phyloP scores from a whole-genome alignment of 2,329 filamentous ascomycete genomes.

The Diaporthe citrichinensis region DNA sequence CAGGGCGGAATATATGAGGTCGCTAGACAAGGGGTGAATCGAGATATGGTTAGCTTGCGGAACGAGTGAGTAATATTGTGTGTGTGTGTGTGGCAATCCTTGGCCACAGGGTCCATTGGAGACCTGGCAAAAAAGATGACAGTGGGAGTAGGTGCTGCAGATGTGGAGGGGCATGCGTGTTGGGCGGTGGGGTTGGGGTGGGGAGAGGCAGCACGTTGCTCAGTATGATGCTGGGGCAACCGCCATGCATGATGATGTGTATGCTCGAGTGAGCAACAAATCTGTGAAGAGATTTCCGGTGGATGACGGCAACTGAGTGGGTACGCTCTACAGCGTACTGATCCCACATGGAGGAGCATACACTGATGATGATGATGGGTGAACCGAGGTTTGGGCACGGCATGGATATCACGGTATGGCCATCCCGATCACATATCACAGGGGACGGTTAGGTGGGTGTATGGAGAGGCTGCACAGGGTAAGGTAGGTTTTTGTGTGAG shows the following conservation, averaged over 20 bases:
- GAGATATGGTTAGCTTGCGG: neutral
- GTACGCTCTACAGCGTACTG: neutral
- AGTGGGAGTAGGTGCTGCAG: neutral
- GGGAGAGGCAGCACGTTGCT: neutral
- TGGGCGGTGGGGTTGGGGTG: neutral
- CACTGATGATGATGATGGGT: neutral
- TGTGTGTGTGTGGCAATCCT: neutral
- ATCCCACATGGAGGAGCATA: neutral
- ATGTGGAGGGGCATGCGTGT: neutral
- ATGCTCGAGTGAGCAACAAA: neutral
- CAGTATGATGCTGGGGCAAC: neutral
- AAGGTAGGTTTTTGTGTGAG: neutral
- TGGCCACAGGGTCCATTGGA: neutral
- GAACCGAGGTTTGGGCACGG: neutral
- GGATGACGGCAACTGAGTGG: neutral
- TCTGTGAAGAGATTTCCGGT: neutral
- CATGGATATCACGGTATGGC: conserved; percentile 37
- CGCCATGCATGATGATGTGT: neutral
- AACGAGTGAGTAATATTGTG: neutral
- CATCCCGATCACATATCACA: conserved; percentile 37
- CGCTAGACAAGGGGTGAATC: neutral
- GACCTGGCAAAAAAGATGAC: neutral
- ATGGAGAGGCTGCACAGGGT: neutral
- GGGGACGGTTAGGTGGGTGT: neutral
- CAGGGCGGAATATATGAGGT: neutral